Evolutionary conservation across 1,139 yeast genomes (phyloP).

Genomic region (Meyerozyma smithsonii): DNA sequence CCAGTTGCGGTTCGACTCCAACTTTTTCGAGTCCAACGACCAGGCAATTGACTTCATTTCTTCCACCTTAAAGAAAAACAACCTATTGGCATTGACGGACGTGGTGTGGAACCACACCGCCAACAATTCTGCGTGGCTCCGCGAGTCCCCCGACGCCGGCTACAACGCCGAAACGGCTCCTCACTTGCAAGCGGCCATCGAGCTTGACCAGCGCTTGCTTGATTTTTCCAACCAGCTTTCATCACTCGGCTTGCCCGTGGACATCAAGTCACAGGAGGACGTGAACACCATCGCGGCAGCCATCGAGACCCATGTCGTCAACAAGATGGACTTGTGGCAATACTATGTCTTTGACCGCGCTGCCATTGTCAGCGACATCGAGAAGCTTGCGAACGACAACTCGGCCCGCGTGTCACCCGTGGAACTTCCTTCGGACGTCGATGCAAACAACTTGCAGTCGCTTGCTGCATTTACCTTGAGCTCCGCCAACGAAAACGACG

Average conservation of each 20-base stretch:
- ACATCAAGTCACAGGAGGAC: slow-evolving; percentile 47
- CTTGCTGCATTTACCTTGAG: slow-evolving; percentile 51
- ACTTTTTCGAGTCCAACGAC: slow-evolving; percentile 45
- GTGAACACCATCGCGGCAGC: slow-evolving; percentile 60
- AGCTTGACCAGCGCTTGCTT: slow-evolving; percentile 64
- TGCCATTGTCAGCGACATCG: slow-evolving; percentile 27
- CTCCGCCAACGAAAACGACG: slow-evolving; percentile 19
- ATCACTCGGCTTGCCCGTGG: slow-evolving; percentile 56
- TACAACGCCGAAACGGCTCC: slow-evolving; percentile 87
- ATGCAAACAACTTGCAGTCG: slow-evolving; percentile 30
- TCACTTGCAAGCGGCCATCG: slow-evolving; percentile 79
- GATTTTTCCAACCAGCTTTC: slow-evolving; percentile 56
- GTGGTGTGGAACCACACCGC: slow-evolving; percentile 96
- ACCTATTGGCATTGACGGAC: slow-evolving; percentile 77
- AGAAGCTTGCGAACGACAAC: slow-evolving; percentile 36
- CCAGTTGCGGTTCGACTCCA: slow-evolving; percentile 73
- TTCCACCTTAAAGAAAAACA: slow-evolving; percentile 49
- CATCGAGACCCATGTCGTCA: slow-evolving; percentile 61
- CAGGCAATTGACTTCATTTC: slow-evolving; percentile 24
- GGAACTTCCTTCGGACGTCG: slow-evolving; percentile 27
- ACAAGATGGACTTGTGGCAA: slow-evolving; percentile 75
- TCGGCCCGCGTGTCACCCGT: slow-evolving; percentile 18
- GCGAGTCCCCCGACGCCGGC: slow-evolving; percentile 85
- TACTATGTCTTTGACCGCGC: slow-evolving; percentile 67
- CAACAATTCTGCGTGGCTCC: slow-evolving; percentile 79